These are phyloP conservation scores for Leptomonas seymouri DNA, from an alignment of 208 protist species.

Conservation along the genomic window DNA sequence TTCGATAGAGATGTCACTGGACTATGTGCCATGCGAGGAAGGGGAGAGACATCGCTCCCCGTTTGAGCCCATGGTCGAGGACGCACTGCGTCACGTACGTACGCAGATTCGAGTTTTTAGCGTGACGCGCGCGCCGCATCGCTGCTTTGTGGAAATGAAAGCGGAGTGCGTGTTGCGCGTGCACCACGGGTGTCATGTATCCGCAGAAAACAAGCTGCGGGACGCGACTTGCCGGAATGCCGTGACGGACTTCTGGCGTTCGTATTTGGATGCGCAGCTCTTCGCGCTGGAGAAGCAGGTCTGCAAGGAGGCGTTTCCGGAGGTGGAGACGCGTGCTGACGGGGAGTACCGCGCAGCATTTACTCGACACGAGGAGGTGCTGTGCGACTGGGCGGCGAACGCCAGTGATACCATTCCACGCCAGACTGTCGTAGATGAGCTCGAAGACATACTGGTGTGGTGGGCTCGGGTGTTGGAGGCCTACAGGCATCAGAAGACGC, in stretches of 20 bases:
- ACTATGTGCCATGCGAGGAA: constrained; percentile 41
- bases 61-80: constrained; percentile 38
- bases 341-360: constrained; percentile 20
- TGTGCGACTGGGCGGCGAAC: constrained; percentile 36
- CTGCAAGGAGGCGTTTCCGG: constrained; percentile 12
- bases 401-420: constrained; percentile 19
- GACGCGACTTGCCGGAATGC: constrained; percentile 2
- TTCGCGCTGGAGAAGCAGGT: constrained; percentile 10
- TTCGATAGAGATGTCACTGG: constrained; percentile 35
- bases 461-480: constrained; percentile 37
- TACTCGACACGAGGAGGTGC: constrained; percentile 31
- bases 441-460: constrained; percentile 41
- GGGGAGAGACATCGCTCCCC: constrained; percentile 46
- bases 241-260: constrained; percentile 7
- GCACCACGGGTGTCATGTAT: constrained; percentile 7
- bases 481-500: constrained; percentile 42
- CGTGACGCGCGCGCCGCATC: constrained; percentile 46
- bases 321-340: constrained; percentile 4
- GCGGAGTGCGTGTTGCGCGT: constrained; percentile 27
- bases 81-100: constrained; percentile 4
- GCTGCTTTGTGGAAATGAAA: constrained; percentile 54
- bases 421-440: constrained; percentile 20
- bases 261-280: constrained; percentile 20
- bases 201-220: constrained; percentile 2
- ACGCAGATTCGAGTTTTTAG: constrained; percentile 37